phyloP scores from a whole-genome alignment of 805 yeast species.

The Lipomyces kockii region DNA sequence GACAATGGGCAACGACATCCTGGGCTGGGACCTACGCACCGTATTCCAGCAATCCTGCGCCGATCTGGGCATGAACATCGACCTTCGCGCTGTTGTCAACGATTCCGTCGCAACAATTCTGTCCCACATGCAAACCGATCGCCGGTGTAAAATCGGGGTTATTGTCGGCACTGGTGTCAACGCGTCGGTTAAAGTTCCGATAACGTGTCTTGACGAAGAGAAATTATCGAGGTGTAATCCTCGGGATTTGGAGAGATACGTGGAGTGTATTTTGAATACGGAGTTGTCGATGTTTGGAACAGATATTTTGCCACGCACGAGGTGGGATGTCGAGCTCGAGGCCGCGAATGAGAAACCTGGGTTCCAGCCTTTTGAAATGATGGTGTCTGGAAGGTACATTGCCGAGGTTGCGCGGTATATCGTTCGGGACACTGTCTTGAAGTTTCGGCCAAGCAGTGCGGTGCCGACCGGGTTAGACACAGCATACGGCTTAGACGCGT shows the following conservation, averaged over 20 bases:
- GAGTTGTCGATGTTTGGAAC: slow-evolving; percentile 88
- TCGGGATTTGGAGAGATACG: slow-evolving; percentile 39
- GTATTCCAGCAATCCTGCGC: slow-evolving; percentile 69
- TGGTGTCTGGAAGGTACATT: slow-evolving; percentile 85
- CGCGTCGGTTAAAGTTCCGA: slow-evolving; percentile 67
- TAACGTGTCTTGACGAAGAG: slow-evolving; percentile 67
- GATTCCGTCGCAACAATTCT: slow-evolving; percentile 88
- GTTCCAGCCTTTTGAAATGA: slow-evolving; percentile 83
- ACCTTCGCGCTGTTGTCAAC: slow-evolving; percentile 80
- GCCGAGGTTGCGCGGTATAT: slow-evolving; percentile 82
- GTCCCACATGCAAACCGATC: slow-evolving; percentile 64
- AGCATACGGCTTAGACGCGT: slow-evolving; percentile 39
- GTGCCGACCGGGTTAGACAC: slow-evolving; percentile 39
- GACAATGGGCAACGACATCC: slow-evolving; percentile 66
- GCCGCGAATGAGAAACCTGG: slow-evolving; percentile 67
- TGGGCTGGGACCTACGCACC: slow-evolving; percentile 75
- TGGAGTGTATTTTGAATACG: slow-evolving; percentile 75
- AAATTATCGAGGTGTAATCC: slow-evolving; percentile 55
- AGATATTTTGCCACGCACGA: slow-evolving; percentile 68
- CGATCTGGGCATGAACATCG: slow-evolving; percentile 58
- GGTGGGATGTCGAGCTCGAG: slow-evolving; percentile 75
- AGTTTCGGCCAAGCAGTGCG: slow-evolving; percentile 11
- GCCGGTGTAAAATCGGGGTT: slow-evolving; percentile 73
- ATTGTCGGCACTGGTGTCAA: slow-evolving; percentile 94
- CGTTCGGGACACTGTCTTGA: slow-evolving; percentile 65